Evolutionary conservation across 371 early-diverging fungal genomes (phyloP).

Genomic region (Mucor plumbeus): DNA sequence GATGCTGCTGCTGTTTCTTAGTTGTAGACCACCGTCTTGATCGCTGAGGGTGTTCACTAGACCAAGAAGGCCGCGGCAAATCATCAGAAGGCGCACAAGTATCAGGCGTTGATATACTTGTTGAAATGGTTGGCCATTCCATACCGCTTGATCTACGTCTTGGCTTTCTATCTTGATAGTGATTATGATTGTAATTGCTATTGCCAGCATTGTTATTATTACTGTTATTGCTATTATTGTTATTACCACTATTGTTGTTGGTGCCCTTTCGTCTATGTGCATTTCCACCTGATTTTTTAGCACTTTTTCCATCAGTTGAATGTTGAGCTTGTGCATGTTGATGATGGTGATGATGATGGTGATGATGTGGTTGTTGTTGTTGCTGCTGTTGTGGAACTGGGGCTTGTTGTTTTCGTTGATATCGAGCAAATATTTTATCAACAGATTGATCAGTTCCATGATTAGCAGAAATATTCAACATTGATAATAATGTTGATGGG

Average conservation of each 20-base stretch:
- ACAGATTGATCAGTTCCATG: slow-evolving; percentile 27
- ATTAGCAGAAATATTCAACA: slow-evolving; percentile 20
- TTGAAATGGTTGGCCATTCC: slow-evolving; percentile 31
- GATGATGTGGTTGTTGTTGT: neutral
- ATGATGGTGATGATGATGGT: neutral
- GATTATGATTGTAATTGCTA: neutral
- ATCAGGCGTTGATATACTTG: neutral
- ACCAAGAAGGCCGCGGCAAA: neutral
- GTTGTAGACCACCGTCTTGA: slow-evolving; percentile 31
- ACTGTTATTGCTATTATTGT: neutral
- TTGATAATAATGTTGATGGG: slow-evolving; percentile 22
- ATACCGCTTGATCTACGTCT: slow-evolving; percentile 18
- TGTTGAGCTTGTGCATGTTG: neutral
- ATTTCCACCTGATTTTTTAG: neutral
- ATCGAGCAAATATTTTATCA: slow-evolving; percentile 31
- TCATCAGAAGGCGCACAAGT: neutral
- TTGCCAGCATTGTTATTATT: neutral
- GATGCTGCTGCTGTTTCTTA: slow-evolving; percentile 7
- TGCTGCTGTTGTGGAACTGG: neutral
- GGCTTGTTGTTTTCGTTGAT: slow-evolving; percentile 22
- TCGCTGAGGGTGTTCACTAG: slow-evolving; percentile 15
- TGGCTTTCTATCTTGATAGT: neutral
- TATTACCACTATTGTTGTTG: neutral
- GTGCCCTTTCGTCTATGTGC: neutral
- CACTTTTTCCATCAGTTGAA: neutral